Evolutionary conservation across 148 eudicot species (phyloP), one percentile per base, ranked within the genome.

Genomic region (Chenopodium berlandieri): DNA sequence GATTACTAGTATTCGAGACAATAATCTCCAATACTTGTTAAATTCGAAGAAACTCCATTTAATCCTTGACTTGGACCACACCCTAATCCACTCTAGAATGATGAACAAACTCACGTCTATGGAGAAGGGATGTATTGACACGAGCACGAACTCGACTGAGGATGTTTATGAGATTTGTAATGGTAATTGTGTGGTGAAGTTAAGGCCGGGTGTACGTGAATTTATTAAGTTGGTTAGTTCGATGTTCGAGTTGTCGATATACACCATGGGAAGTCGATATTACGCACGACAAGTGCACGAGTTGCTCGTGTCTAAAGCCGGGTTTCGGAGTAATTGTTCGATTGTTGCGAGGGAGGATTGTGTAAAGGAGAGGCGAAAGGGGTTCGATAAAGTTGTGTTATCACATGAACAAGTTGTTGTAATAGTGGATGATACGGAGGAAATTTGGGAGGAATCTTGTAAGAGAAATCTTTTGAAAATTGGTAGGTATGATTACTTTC

Each of bases 171-270:
- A n/a, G n/a, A n/a, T n/a, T n/a, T n/a, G n/a, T n/a, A n/a, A n/a
- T n/a, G n/a, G n/a, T n/a, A n/a, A n/a, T n/a, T n/a, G n/a, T n/a
- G n/a, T n/a, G n/a, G n/a, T n/a, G n/a, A n/a, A n/a, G n/a, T n/a
- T n/a, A n/a, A n/a, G n/a, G n/a, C n/a, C n/a, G n/a, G n/a, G n/a
- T n/a, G n/a, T n/a, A n/a, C n/a, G n/a, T n/a, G n/a, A n/a, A n/a
- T n/a, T n/a, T n/a, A n/a, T n/a, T n/a, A n/a, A n/a, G n/a, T n/a
- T n/a, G 13, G 52, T 47, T 47, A 47, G 80, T 4, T 46, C 60
- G 6, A 47, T 78, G 80, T 78, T 64, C 9, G 71, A 78, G 23
- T 47, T 78, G 37, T 78, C 73, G 32, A 65, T 78, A 48, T 78
- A 37, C 44, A 78, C 80, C 25, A 65, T 66, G 80, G 80, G 62